Percentiles rank a stretch among this genome's conserved stretches.
phyloP scores from a whole-genome alignment of 768 basidiomycete genomes.

The Tulasnella sp. region DNA sequence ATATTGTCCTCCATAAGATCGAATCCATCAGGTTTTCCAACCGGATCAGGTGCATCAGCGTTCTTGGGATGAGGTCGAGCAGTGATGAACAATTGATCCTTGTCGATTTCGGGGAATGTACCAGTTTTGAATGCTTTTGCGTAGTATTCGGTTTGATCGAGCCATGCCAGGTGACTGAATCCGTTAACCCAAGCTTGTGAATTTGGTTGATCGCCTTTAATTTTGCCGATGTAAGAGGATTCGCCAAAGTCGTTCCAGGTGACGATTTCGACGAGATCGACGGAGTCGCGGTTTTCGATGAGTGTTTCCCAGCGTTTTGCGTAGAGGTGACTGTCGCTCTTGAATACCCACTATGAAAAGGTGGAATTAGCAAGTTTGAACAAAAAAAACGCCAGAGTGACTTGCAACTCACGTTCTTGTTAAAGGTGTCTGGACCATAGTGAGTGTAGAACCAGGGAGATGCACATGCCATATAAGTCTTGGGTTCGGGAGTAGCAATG shows the following conservation, averaged over 20 bases:
- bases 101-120: conserved; percentile 20
- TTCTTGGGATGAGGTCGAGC: conserved; percentile 22
- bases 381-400: background rate
- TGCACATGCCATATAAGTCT: conserved; percentile 26
- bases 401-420: conserved; percentile 25
- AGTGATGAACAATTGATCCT: conserved; percentile 21
- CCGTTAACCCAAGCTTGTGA: conserved; percentile 21
- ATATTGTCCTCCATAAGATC: conserved; percentile 18
- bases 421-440: conserved; percentile 23
- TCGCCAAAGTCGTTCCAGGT: conserved; percentile 31
- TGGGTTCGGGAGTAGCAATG: conserved; percentile 19
- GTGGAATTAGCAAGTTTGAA: background rate
- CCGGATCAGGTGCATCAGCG: conserved; percentile 19
- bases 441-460: conserved; percentile 29
- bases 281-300: conserved; percentile 23
- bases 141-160: conserved; percentile 20
- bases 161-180: conserved; percentile 17
- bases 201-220: conserved; percentile 21
- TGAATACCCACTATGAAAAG: conserved; percentile 24
- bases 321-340: conserved; percentile 26
- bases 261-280: conserved; percentile 27
- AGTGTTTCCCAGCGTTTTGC: conserved; percentile 26
- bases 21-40: conserved; percentile 15
- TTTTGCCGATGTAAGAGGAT: conserved; percentile 28
- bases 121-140: conserved; percentile 22